A percentile compares a stretch with the other conserved stretches of the same genome.
Evolutionary conservation across 352 stramenopile species (phyloP).

Genomic region (Globisporangium viniferum): DNA sequence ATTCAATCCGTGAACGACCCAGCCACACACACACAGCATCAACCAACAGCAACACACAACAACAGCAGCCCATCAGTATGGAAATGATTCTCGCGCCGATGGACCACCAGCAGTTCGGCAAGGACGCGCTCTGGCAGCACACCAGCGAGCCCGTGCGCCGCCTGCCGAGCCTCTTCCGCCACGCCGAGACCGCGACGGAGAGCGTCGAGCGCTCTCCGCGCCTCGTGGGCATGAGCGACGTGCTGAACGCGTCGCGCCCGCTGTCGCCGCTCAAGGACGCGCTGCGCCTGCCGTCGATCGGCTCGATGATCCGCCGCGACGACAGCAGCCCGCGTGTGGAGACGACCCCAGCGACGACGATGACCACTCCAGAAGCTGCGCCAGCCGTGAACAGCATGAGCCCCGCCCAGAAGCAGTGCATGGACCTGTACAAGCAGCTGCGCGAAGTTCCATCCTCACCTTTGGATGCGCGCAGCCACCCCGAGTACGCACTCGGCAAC

Average conservation of each 20-base stretch:
- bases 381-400: conserved; percentile 27
- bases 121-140: conserved; percentile 24
- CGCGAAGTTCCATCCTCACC: conserved; percentile 26
- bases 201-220: conserved; percentile 35
- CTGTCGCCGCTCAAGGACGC: conserved; percentile 37
- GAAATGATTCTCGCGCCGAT: conserved; percentile 66
- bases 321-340: conserved; percentile 21
- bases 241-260: conserved; percentile 44
- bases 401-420: conserved; percentile 57
- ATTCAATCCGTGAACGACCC: neutral
- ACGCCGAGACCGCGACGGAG: conserved; percentile 10
- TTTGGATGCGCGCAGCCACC: conserved; percentile 20
- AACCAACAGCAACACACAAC: conserved; percentile 4
- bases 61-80: conserved; percentile 25
- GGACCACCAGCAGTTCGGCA: conserved; percentile 45
- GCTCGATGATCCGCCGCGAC: conserved; percentile 63
- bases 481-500: conserved; percentile 38
- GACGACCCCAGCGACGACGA: conserved; percentile 7
- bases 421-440: conserved; percentile 64
- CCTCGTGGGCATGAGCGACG: conserved; percentile 61
- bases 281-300: conserved; percentile 56
- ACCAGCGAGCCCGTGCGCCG: conserved; percentile 28
- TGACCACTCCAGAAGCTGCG: conserved; percentile 4
- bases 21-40: neutral
- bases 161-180: conserved; percentile 52